These are phyloP conservation scores for Arachnomyces sp. DNA, from an alignment of 2,329 filamentous ascomycete species.

Conservation along the genomic window DNA sequence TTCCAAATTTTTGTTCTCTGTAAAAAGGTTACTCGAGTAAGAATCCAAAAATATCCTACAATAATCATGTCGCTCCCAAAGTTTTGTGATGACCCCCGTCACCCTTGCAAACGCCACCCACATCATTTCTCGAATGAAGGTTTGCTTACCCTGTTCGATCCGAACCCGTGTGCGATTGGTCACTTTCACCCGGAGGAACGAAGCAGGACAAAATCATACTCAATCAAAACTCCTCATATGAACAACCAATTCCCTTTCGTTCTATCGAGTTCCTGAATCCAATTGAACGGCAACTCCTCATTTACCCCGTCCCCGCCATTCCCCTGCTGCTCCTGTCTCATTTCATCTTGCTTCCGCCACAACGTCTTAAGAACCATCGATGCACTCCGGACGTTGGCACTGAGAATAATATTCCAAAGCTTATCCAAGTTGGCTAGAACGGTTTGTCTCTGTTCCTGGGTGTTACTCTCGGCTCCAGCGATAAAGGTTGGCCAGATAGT, in stretches of 20 bases:
- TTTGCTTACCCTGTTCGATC: no score
- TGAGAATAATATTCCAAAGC: constrained; percentile 28
- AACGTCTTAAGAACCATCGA: constrained; percentile 32
- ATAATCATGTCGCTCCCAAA: no score
- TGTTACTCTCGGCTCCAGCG: constrained; percentile 32
- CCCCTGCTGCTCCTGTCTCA: constrained; percentile 3
- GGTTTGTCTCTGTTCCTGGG: constrained; percentile 23
- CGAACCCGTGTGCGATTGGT: no score
- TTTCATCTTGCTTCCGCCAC: constrained; percentile 32
- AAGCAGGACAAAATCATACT: no score
- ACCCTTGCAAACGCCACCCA: no score
- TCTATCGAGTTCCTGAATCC: constrained; percentile 33
- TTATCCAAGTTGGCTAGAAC: constrained; percentile 25
- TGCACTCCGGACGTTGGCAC: constrained; percentile 33
- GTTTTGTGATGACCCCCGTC: no score
- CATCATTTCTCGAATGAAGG: no score
- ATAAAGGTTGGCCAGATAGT: constrained; percentile 38
- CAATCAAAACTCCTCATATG: no score
- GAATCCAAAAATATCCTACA: no score
- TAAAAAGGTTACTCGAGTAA: no score
- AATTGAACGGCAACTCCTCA: constrained; percentile 29
- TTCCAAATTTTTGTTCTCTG: no score
- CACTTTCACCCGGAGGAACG: no score
- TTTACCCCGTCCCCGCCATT: constrained; percentile 15
- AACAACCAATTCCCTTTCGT: constrained; percentile 35